These are phyloP conservation scores for Ganoderma meredithae DNA, from an alignment of 1,284 basidiomycete species.

Conservation along the genomic window DNA sequence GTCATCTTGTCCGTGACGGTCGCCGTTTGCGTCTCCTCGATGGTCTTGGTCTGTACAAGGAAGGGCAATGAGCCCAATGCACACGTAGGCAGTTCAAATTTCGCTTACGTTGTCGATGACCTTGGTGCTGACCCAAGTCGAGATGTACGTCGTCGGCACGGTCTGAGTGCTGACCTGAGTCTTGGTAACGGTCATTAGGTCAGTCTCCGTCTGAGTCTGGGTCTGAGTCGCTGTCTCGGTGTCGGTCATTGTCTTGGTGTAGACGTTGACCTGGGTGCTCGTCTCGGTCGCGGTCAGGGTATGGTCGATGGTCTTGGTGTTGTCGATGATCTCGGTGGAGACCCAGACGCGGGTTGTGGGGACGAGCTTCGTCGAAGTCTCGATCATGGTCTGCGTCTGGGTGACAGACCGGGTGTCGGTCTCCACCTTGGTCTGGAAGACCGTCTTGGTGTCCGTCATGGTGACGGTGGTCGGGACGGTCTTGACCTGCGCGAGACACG, in stretches of 20 bases:
- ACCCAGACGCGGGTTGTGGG: slow-evolving; percentile 71
- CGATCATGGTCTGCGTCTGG: slow-evolving; percentile 53
- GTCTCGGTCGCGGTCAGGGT: slow-evolving; percentile 69
- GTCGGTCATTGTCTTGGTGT: slow-evolving; percentile 52
- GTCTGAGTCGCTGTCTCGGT: slow-evolving; percentile 44
- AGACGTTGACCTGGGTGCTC: slow-evolving; percentile 58
- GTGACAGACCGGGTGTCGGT: slow-evolving; percentile 45
- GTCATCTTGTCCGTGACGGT: slow-evolving; percentile 36
- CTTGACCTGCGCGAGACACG: slow-evolving; percentile 39
- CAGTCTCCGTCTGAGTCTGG: slow-evolving; percentile 39
- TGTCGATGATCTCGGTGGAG: slow-evolving; percentile 69
- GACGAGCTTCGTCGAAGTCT: slow-evolving; percentile 61
- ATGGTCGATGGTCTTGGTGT: slow-evolving; percentile 60
- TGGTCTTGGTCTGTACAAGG: slow-evolving; percentile 39
- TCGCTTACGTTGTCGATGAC: slow-evolving; percentile 65
- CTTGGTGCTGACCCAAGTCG: slow-evolving; percentile 60
- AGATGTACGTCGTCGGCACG: slow-evolving; percentile 59
- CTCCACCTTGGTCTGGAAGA: slow-evolving; percentile 33
- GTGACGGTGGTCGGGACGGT: slow-evolving; percentile 42
- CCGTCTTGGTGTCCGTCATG: slow-evolving; percentile 35
- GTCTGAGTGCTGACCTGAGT: slow-evolving; percentile 41
- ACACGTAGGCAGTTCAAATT: background rate
- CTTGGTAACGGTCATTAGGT: slow-evolving; percentile 37
- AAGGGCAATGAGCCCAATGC: background rate
- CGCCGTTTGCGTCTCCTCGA: slow-evolving; percentile 42